Conservation (phyloP, 78 protist species). For the Monocercomonoides exilis region DNA sequence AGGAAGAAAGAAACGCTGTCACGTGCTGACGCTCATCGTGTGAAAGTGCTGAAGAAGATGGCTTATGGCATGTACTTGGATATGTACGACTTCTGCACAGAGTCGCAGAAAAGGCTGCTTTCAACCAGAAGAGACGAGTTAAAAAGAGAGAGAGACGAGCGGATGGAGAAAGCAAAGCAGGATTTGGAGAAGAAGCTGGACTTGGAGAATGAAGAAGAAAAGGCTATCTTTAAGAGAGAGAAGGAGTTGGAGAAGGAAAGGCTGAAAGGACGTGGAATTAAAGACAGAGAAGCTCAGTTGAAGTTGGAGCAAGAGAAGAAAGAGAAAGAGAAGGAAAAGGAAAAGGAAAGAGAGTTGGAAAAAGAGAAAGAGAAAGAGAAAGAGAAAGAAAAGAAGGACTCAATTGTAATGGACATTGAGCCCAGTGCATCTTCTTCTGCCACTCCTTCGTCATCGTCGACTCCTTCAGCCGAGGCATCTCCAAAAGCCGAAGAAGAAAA, state of each 20-base stretch:
- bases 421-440: no score
- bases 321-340: not conserved
- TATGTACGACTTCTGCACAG: not conserved
- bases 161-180: not conserved
- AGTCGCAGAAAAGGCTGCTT: not conserved
- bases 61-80: not conserved
- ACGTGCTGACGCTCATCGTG: not conserved
- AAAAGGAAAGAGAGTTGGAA: not conserved
- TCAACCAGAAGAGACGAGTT: not conserved
- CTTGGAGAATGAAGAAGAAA: no score
- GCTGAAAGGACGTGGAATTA: no score
- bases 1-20: conserved; percentile 2
- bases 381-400: not conserved
- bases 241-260: no score
- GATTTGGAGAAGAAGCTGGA: not conserved
- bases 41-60: not conserved
- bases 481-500: no score
- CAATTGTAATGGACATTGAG: no score
- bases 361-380: not conserved
- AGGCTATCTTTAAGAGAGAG: no score
- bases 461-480: no score
- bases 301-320: not conserved
- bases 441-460: no score
- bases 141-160: not conserved
- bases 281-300: no score